Base-by-base conservation (phyloP, 2,329 filamentous ascomycete species). In the Fusarium cicatricum region DNA sequence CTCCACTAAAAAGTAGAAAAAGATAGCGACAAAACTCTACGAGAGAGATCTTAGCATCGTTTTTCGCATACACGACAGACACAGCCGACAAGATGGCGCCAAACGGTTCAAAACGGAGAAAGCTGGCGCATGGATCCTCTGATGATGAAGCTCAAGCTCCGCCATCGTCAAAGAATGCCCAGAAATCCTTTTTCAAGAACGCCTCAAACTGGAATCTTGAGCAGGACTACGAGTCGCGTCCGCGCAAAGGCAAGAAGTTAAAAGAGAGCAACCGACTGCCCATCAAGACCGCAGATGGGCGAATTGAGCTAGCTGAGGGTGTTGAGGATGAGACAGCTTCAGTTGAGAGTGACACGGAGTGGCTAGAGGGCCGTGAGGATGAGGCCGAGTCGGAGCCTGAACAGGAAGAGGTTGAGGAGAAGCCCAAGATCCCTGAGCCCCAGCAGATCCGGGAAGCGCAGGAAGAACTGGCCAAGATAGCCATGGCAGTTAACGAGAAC, bases 191-290 rank as follows among this genome's bases (percentile, higher is more conserved):
- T 73, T 84, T 91, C 77, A 85, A 85, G 68, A 88, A 85, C 69
- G 91, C 90, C 6, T 82, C 90, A 55, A 88, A 87, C 75, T 98
- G 94, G 92, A 87, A 97, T 70, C 83, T 97, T 42, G 95, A 97
- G 78, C 90, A 96, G 71, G 89, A 91, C 74, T 98, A 97, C 80
- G 92, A 96, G 75, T 85, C 85, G 58, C 86, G 87, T 65, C 87
- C 90, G 40, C 84, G 91, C 66, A 95, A 95, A 73, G 88, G 86
- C 70, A 91, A 90, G 74, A 91, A 92, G 73, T 85, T 87, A 67
- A 83, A 81, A 59, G 90, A 93, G 71, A 89, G 80, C 71, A 91
- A 85, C 32, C 85, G 89, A 66, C 80, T 99, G 31, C 93, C 93
- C 1, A 92, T 97, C 62, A 96, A 95, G 76, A 96, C 91, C 0